Evolutionary conservation across 495 filamentous ascomycete genomes (phyloP), one percentile per base, ranked within the genome.

Genomic region (Penicillium coprophilum): DNA sequence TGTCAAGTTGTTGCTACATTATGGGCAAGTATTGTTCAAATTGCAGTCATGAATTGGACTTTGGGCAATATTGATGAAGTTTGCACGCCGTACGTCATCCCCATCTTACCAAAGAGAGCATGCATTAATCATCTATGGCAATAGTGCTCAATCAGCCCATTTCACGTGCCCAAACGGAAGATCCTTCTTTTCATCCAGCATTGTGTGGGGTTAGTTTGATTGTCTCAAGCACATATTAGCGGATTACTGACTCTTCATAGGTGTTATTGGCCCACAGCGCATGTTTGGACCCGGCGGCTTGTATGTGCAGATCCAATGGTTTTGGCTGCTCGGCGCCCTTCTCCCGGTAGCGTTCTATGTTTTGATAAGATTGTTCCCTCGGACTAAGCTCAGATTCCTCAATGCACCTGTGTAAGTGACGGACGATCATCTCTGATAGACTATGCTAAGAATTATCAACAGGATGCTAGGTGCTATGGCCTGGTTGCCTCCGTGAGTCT

Each of bases 161-260:
- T 87, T 85, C 56, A 83, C 83, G 3, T 87, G 84, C 55, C 84
- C 84, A 0, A 80, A 80, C 31, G 82, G 82, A 3, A 70, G 74
- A 6, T 77, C 82, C 20, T 87, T 87, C 66, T 87, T 85, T 65
- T 80, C 80, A 15, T 78, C 77, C 5, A 84, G 81, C 3, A 80
- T 85, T n/a, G 83, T 85, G 34, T 87, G 63, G 63, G 63, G 63
- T 65, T 27, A 34, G 50, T 54, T 32, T 2, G 2, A 3, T 32
- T 32, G 11, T 32, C 9, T 32, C 30, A 32, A 12, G 30, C 3
- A 32, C 11, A 12, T 12, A 12, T 32, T 11, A 12, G 12, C 10
- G 4, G 11, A 11, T 30, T 27, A 34, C 45, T 59, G 4, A 59
- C 28, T 19, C 2, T 17, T 28, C 24, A 21, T 78, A 82, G 84